Conservation (phyloP, 176 grass and related monocot genomes). For the Stipa capillata region DNA sequence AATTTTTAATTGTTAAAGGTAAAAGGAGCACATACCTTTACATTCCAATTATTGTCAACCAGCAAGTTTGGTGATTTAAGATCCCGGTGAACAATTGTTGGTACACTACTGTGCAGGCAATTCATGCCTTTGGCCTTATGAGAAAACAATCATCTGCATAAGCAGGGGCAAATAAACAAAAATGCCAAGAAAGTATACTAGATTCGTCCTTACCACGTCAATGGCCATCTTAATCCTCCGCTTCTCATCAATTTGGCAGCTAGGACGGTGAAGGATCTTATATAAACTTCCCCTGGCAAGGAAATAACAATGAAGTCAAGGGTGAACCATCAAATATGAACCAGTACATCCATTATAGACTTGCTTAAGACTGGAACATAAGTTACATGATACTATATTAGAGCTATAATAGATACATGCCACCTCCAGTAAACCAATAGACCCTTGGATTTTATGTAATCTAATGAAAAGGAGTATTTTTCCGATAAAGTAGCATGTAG, state of each 20-base stretch:
- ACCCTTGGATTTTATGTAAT: background rate
- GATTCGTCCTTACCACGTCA: constrained; percentile 76
- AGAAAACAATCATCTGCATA: constrained; percentile 8
- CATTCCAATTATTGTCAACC: constrained; percentile 98
- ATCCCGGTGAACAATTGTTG: constrained; percentile 98
- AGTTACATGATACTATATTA: constrained; percentile 11
- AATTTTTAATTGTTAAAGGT: constrained; percentile 15
- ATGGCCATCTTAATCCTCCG: constrained; percentile 95
- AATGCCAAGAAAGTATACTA: constrained; percentile 20
- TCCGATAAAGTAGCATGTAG: constrained; percentile 10
- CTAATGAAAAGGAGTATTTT: background rate
- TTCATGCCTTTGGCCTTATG: constrained; percentile 97
- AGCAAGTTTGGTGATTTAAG: constrained; percentile 98
- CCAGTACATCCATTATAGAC: background rate
- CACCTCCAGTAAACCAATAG: background rate
- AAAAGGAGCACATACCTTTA: constrained; percentile 60
- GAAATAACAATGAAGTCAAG: constrained; percentile 13
- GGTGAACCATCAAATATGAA: constrained; percentile 8
- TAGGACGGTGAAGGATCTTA: constrained; percentile 92
- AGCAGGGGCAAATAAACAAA: constrained; percentile 20
- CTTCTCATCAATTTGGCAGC: constrained; percentile 97
- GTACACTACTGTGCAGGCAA: constrained; percentile 84
- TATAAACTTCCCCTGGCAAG: constrained; percentile 92
- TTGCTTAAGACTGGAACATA: background rate
- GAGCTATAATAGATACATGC: background rate